Percentiles rank a stretch among this genome's conserved stretches.
Conservation (phyloP, 2,329 filamentous ascomycete genomes). For the Apiospora malaysiana region DNA sequence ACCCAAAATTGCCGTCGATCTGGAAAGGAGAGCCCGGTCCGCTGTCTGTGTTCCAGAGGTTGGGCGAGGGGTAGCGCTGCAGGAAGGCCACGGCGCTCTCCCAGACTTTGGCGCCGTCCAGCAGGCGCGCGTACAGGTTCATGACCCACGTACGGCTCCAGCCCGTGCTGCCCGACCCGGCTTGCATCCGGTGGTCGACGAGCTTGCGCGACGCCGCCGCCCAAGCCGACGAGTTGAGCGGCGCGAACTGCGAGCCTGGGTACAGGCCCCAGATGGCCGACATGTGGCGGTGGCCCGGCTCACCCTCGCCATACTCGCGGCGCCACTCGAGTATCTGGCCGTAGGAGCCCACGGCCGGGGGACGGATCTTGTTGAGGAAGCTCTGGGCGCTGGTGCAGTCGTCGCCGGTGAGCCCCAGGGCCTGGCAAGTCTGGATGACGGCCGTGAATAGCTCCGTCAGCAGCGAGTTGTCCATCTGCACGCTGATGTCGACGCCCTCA, state of each 20-base stretch:
- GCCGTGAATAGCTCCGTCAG: conserved; percentile 45
- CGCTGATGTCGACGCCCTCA: conserved; percentile 26
- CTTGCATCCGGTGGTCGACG: conserved; percentile 27
- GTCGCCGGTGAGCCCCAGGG: conserved; percentile 24
- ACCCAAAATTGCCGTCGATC: conserved; percentile 57
- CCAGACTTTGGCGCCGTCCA: conserved; percentile 42
- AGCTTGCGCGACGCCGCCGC: conserved; percentile 27
- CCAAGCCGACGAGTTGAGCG: conserved; percentile 24
- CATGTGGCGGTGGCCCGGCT: conserved; percentile 30
- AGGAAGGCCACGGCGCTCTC: conserved; percentile 44
- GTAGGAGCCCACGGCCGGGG: conserved; percentile 27
- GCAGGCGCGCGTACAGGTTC: conserved; percentile 51
- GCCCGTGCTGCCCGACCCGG: conserved; percentile 42
- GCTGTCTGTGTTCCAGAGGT: conserved; percentile 38
- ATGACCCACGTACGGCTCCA: conserved; percentile 56
- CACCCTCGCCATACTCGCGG: conserved; percentile 29
- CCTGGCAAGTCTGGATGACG: conserved; percentile 27
- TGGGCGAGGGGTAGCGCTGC: conserved; percentile 44
- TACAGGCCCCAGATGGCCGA: conserved; percentile 31
- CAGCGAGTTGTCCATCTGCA: conserved; percentile 34
- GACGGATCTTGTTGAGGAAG: conserved; percentile 26
- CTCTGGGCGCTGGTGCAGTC: conserved; percentile 23
- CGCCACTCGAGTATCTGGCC: conserved; percentile 35
- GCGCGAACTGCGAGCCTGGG: conserved; percentile 29
- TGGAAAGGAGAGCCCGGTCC: conserved; percentile 43